Base-by-base conservation (phyloP, 768 basidiomycete species). In the Sporobolomyces pararoseus region DNA sequence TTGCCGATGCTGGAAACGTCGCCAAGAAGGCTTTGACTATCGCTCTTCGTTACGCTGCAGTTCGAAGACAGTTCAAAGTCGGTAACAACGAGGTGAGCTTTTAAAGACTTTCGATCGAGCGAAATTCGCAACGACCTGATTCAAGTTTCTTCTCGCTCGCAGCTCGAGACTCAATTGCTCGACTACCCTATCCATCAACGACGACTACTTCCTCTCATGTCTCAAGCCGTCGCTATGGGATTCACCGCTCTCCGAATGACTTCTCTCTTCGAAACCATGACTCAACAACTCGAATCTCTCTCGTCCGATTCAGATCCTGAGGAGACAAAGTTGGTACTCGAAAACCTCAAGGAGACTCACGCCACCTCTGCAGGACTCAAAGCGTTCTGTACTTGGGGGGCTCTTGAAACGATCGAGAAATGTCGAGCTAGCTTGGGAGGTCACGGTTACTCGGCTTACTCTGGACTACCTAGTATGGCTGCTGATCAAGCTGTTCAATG, bases 331-430 rank as follows among this genome's bases (percentile, higher is more conserved):
- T 77, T 80, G 51, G 79, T 80, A 25, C 76, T 82, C 25, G 80
- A 81, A 49, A 82, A 80, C 76, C 76, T 82, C 63, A 82, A 82
- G 71, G 82, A 82, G 74, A 81, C 80, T 21, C 82, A 82, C 65
- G 80, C 81, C 12, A 82, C 82, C 0, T 80, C 80, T 10, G 81
- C 82, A 0, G 82, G 81, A 2, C 75, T 82, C 27, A 82, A 82
- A 76, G 77, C 82, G 10, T 82, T 81, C 77, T 82, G 80, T 71
- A 82, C 81, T 1, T 82, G 82, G 82, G 76, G 76, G n/a, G 79
- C 79, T 49, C 74, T 82, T 42, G 80, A 81, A 65, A 81, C 79
- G 25, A 82, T 82, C 58, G 82, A 82, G 74, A 80, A 79, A 65
- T 81, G 81, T 65, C 69, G 82, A 17, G 81, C 81, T 50, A 76